Evolutionary conservation across 225 moss, liverwort and hornwort genomes (phyloP).

Genomic region (Pseudoscleropodium purum): DNA sequence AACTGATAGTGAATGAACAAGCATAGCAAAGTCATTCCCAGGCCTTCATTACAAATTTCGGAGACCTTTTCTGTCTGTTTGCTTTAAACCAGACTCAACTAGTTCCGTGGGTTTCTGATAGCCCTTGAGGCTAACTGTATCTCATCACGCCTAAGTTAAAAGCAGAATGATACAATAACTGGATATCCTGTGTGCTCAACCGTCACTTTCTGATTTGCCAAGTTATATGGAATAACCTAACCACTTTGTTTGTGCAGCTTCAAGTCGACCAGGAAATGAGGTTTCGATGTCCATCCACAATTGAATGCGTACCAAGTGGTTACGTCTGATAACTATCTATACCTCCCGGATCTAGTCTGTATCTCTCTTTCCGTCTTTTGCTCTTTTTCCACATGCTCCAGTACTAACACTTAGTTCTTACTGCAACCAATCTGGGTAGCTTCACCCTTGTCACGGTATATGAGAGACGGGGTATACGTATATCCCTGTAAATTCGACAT

Average conservation of each 20-base stretch:
- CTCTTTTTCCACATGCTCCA: background rate
- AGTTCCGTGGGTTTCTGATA: background rate
- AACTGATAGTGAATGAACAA: background rate
- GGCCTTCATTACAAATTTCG: background rate
- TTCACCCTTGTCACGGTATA: background rate
- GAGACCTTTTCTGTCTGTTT: background rate
- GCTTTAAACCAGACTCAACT: background rate
- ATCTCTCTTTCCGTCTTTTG: background rate
- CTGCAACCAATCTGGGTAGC: background rate
- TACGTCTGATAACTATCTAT: background rate
- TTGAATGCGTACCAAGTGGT: background rate
- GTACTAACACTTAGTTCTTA: background rate
- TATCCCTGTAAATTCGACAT: background rate
- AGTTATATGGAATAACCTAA: background rate
- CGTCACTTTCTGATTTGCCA: background rate
- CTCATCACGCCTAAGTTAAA: background rate
- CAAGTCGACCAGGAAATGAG: background rate
- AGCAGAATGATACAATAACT: background rate
- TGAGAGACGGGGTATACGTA: background rate
- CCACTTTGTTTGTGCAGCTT: background rate
- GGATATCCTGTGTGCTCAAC: background rate
- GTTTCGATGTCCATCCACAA: background rate
- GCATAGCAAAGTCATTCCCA: background rate
- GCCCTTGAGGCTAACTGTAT: background rate
- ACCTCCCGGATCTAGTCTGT: background rate